Evolutionary conservation across 1,284 basidiomycete species (phyloP), one percentile per base, ranked within the genome.

Genomic region (Melanopsichium pennsylvanicum): DNA sequence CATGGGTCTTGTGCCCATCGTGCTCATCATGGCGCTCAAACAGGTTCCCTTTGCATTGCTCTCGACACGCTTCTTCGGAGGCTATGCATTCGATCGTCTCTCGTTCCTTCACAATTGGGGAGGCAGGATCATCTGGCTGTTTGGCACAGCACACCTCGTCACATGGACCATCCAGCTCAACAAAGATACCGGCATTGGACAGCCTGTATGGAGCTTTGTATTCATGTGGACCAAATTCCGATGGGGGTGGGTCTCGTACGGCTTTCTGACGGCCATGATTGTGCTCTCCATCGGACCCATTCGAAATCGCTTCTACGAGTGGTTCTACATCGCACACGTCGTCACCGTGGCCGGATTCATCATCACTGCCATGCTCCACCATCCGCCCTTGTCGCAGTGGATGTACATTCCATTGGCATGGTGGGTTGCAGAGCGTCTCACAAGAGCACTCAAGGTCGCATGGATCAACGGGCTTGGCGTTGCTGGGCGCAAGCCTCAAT

Each of bases 41-140:
- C 85, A 89, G 4, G 88, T 89, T 11, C 92, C 92, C 0, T 89
- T 92, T 73, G 91, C 90, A 42, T 75, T 92, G 37, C 87, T 92
- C 72, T 87, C 90, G n/a, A 83, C 89, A 21, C 86, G 87, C 0
- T 86, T 86, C 61, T 84, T 89, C 57, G 86, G 87, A 21, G 87
- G 90, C 46, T 81, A 91, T 27, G 86, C 88, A 70, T 89, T 90
- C 70, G 91, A 93, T 83, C 90, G 91, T 73, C 86, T 92, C 19
- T 83, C 86, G 4, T 85, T 86, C 79, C 82, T 91, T 11, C 90
- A 91, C 82, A 86, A 87, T 35, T 89, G 88, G 85, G 84, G 86
- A 5, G 92, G 89, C 3, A 84, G 89, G 49, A 82, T 93, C 33
- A 85, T 92, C 29, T 93, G 88, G 87, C 80, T 88, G 42, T 82